Percentiles rank a stretch among this genome's conserved stretches.
Evolutionary conservation across 2,329 filamentous ascomycete genomes (phyloP).

Genomic region (Raffaelea ambrosiae): DNA sequence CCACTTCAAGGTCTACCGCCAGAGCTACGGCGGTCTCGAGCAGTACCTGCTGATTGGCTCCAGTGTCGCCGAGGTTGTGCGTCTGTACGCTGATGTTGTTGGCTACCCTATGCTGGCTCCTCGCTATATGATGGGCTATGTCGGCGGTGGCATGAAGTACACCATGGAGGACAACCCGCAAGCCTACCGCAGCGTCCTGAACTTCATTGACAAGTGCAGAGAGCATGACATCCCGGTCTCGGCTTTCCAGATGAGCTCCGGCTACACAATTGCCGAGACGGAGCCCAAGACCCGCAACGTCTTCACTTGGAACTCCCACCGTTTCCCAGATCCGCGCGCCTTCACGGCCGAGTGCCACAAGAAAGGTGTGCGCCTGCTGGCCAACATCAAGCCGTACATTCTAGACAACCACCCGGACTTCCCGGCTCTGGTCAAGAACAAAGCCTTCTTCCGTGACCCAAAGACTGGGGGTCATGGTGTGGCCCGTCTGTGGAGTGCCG

Average conservation of each 20-base stretch:
- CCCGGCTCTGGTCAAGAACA: conserved; percentile 44
- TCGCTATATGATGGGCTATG: conserved; percentile 64
- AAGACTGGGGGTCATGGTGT: conserved; percentile 42
- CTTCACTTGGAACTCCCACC: conserved; percentile 62
- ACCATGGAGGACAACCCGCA: conserved; percentile 39
- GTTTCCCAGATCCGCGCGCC: conserved; percentile 59
- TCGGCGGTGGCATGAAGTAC: conserved; percentile 55
- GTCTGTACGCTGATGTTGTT: conserved; percentile 57
- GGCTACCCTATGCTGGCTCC: conserved; percentile 61
- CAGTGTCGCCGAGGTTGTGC: conserved; percentile 58
- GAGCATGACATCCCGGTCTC: conserved; percentile 61
- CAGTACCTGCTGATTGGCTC: conserved; percentile 61
- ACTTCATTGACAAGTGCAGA: conserved; percentile 52
- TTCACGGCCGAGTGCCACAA: conserved; percentile 55
- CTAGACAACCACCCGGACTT: conserved; percentile 60
- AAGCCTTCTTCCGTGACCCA: conserved; percentile 57
- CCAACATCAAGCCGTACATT: conserved; percentile 68
- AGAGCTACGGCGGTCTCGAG: conserved; percentile 64
- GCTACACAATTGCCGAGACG: conserved; percentile 59
- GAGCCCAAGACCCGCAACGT: conserved; percentile 63
- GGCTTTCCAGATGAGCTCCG: conserved; percentile 64
- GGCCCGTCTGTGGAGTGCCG: conserved; percentile 62
- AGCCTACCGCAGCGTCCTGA: conserved; percentile 50
- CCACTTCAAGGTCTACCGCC: conserved; percentile 64
- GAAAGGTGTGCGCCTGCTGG: conserved; percentile 57